Evolutionary conservation across 2,329 filamentous ascomycete genomes (phyloP).

Genomic region (Aspergillus ochraceus): DNA sequence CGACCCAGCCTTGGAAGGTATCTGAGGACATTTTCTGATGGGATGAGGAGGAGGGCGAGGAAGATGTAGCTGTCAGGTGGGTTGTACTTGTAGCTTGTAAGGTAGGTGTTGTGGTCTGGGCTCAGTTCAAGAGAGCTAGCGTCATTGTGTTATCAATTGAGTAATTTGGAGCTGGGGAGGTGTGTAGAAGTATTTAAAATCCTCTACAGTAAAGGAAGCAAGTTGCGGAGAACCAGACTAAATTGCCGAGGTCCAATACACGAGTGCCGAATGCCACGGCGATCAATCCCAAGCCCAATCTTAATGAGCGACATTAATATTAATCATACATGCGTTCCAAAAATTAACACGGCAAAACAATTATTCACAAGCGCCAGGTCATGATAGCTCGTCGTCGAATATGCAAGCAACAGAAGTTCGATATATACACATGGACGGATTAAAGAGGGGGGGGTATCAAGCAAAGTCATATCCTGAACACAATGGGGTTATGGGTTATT

Average conservation of each 20-base stretch:
- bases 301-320: conserved; percentile 1
- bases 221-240: conserved; percentile 13
- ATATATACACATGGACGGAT: conserved; percentile 8
- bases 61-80: too few species aligned
- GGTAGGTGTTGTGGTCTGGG: too few species aligned
- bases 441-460: conserved; percentile 10
- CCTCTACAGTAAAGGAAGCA: background rate
- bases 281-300: background rate
- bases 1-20: conserved; percentile 44
- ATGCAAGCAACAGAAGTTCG: conserved; percentile 5
- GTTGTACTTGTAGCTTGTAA: too few species aligned
- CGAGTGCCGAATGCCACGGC: too few species aligned
- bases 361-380: conserved; percentile 18
- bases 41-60: background rate
- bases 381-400: conserved; percentile 12
- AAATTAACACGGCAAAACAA: background rate
- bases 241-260: conserved; percentile 15
- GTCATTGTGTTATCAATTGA: too few species aligned
- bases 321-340: conserved; percentile 1
- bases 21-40: conserved; percentile 13
- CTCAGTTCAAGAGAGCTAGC: too few species aligned
- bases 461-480: conserved; percentile 8
- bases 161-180: too few species aligned
- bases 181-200: too few species aligned
- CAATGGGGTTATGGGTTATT: background rate